phyloP scores from a whole-genome alignment of 352 stramenopile genomes.

The Phytophthora nicotianae region DNA sequence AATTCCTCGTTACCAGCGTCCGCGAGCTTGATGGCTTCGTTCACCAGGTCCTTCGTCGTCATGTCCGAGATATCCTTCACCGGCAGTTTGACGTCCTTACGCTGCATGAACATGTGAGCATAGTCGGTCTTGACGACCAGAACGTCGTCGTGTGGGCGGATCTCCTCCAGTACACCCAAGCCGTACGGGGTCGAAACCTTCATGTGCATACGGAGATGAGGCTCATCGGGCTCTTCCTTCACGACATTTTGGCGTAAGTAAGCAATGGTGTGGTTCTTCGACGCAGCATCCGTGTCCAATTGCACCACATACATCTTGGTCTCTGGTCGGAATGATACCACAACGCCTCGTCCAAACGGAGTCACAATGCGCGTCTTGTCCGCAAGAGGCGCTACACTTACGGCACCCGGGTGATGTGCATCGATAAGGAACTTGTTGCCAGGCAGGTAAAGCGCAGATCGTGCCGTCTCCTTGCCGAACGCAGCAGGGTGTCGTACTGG shows the following conservation, averaged over 20 bases:
- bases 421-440: conserved; percentile 72
- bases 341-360: conserved; percentile 71
- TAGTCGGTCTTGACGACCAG: conserved; percentile 71
- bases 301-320: conserved; percentile 87
- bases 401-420: conserved; percentile 67
- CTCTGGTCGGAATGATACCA: conserved; percentile 71
- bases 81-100: conserved; percentile 73
- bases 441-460: conserved; percentile 73
- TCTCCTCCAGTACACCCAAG: conserved; percentile 62
- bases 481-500: conserved; percentile 64
- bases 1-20: conserved; percentile 79
- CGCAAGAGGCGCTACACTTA: conserved; percentile 62
- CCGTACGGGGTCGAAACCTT: conserved; percentile 81
- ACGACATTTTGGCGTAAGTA: conserved; percentile 75
- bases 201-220: conserved; percentile 79
- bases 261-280: conserved; percentile 66
- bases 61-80: conserved; percentile 71
- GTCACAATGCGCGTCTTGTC: conserved; percentile 81
- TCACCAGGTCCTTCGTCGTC: conserved; percentile 79
- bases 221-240: conserved; percentile 67
- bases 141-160: conserved; percentile 69
- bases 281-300: conserved; percentile 59
- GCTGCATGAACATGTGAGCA: conserved; percentile 81
- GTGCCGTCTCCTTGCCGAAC: conserved; percentile 57
- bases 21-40: conserved; percentile 66